A percentile compares a stretch with the other conserved stretches of the same genome.
Conservation (phyloP, 2,329 filamentous ascomycete genomes). For the Didymella lethalis region DNA sequence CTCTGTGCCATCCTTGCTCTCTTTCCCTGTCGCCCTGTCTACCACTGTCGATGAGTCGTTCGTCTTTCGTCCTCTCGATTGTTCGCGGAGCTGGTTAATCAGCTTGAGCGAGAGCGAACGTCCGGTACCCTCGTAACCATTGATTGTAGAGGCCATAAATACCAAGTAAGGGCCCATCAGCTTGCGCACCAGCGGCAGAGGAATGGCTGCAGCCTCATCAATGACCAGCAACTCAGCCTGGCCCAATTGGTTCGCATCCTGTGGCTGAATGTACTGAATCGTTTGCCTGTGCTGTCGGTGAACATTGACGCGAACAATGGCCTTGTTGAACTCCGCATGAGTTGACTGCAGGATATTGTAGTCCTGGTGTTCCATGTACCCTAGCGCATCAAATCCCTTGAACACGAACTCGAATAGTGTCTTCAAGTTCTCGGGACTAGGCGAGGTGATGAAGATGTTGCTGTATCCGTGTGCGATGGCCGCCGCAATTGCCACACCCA, state of each 20-base stretch:
- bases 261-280: slow-evolving; percentile 97
- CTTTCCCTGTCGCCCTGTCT: slow-evolving; percentile 82
- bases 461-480: slow-evolving; percentile 96
- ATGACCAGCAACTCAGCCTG: slow-evolving; percentile 96
- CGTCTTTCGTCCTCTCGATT: slow-evolving; percentile 73
- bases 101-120: slow-evolving; percentile 94
- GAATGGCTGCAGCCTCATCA: slow-evolving; percentile 96
- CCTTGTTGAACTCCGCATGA: slow-evolving; percentile 98
- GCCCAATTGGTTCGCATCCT: slow-evolving; percentile 92
- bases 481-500: slow-evolving; percentile 92
- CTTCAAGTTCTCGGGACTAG: slow-evolving; percentile 97
- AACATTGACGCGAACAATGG: slow-evolving; percentile 95
- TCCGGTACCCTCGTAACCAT: slow-evolving; percentile 97
- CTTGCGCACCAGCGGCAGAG: slow-evolving; percentile 88
- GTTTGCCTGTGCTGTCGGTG: slow-evolving; percentile 95
- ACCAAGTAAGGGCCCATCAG: slow-evolving; percentile 96
- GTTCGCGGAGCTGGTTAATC: slow-evolving; percentile 94
- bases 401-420: slow-evolving; percentile 98
- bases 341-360: slow-evolving; percentile 99
- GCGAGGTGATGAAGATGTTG: slow-evolving; percentile 99
- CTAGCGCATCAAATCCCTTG: slow-evolving; percentile 94
- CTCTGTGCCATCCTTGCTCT: slow-evolving; percentile 50
- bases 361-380: slow-evolving; percentile 93
- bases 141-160: slow-evolving; percentile 99
- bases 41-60: slow-evolving; percentile 68